Percentiles rank a stretch among this genome's conserved stretches.
These are phyloP conservation scores for Pythium utonaiense DNA, from an alignment of 352 stramenopile genomes.

Conservation along the genomic window DNA sequence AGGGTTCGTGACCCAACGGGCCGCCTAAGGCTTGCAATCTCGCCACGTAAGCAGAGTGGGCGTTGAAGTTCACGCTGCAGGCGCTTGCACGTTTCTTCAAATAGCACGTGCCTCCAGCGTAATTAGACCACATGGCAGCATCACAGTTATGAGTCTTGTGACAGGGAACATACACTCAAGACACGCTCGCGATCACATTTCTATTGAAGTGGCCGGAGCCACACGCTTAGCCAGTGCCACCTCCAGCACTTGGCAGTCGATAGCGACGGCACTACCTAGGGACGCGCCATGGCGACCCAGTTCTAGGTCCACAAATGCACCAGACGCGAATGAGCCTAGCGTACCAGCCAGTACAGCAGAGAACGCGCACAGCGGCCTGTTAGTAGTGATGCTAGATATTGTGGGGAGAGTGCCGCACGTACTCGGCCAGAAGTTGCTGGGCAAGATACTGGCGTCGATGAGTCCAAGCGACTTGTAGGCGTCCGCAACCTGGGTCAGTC, in stretches of 20 bases:
- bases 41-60: too few relatives aligned
- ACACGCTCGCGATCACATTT: too few relatives aligned
- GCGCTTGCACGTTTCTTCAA: too few relatives aligned
- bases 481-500: slow-evolving; percentile 38
- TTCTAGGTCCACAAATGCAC: slow-evolving; percentile 45
- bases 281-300: slow-evolving; percentile 44
- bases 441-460: slow-evolving; percentile 29
- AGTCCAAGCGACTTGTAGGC: slow-evolving; percentile 53
- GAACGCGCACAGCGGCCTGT: background rate
- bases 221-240: slow-evolving; percentile 34
- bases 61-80: too few relatives aligned
- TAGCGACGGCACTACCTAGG: slow-evolving; percentile 36
- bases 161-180: too few relatives aligned
- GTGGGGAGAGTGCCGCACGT: too few relatives aligned
- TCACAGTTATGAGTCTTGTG: too few relatives aligned
- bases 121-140: too few relatives aligned
- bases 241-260: slow-evolving; percentile 61
- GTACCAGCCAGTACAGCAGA: background rate
- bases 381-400: too few relatives aligned
- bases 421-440: slow-evolving; percentile 60
- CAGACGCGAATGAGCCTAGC: slow-evolving; percentile 47
- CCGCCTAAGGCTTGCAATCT: too few relatives aligned
- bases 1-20: too few relatives aligned
- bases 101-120: too few relatives aligned
- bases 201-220: background rate